Evolutionary conservation across 345 rosid genomes (phyloP).

Genomic region (Euphorbia peplus): DNA sequence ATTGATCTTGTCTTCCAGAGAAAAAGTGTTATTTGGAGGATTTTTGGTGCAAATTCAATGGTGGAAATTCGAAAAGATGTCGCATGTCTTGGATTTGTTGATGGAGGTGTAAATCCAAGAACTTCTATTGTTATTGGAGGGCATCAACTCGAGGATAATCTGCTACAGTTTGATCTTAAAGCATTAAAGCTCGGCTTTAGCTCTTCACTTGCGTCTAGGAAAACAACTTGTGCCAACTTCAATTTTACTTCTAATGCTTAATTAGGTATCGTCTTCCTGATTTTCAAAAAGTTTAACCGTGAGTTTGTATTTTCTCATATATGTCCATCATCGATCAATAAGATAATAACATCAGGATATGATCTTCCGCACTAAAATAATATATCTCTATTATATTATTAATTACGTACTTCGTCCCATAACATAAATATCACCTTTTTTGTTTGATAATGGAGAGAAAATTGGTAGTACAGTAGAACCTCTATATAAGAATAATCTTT

Average conservation of each 20-base stretch:
- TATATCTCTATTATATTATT: no score
- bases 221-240: slow-evolving; percentile 13
- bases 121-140: slow-evolving; percentile 27
- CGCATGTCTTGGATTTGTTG: slow-evolving; percentile 2
- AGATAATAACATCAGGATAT: no score
- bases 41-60: slow-evolving; percentile 15
- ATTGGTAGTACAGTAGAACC: no score
- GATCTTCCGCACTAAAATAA: no score
- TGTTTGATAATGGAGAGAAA: no score
- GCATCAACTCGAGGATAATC: slow-evolving; percentile 26
- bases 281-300: no score
- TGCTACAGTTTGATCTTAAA: slow-evolving; percentile 31
- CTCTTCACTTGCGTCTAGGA: slow-evolving; percentile 1
- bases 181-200: slow-evolving; percentile 27
- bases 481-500: no score
- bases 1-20: slow-evolving; percentile 11
- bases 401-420: no score
- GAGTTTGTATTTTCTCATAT: slow-evolving; percentile 8
- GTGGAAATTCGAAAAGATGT: background rate
- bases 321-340: no score
- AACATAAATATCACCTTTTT: no score
- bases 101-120: slow-evolving; percentile 16
- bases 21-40: background rate
- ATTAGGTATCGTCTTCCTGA: no score
- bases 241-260: background rate